Evolutionary conservation across 2,329 filamentous ascomycete genomes (phyloP).

Genomic region (Aspergillus latus): DNA sequence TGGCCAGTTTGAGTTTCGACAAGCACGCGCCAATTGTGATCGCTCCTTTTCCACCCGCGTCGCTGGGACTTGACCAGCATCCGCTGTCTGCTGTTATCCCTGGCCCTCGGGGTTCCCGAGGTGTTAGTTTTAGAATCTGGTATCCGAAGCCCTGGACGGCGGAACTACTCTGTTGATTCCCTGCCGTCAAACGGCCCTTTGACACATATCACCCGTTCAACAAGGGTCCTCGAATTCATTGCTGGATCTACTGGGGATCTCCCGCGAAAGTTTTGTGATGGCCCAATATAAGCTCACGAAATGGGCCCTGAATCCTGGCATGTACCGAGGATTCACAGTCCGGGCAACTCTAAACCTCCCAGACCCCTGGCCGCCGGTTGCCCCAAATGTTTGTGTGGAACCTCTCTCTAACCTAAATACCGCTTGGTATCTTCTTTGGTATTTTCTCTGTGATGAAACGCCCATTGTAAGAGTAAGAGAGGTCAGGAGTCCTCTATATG

Average conservation of each 20-base stretch:
- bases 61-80: conserved; percentile 27
- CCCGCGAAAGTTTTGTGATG: conserved; percentile 33
- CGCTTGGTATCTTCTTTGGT: conserved; percentile 7
- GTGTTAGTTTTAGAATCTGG: background rate
- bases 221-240: background rate
- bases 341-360: conserved; percentile 24
- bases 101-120: background rate
- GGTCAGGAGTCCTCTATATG: background rate
- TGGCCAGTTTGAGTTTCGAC: conserved; percentile 34
- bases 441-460: background rate
- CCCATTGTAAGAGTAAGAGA: background rate
- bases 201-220: background rate
- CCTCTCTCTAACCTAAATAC: conserved; percentile 7
- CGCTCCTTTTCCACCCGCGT: conserved; percentile 30
- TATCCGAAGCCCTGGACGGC: background rate
- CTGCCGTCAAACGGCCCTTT: background rate
- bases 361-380: conserved; percentile 3
- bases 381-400: conserved; percentile 7
- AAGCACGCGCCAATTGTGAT: conserved; percentile 35
- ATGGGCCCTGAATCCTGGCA: conserved; percentile 27
- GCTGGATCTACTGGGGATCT: conserved; percentile 39
- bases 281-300: conserved; percentile 28
- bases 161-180: background rate
- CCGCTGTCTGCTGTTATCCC: background rate
- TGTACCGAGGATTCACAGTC: conserved; percentile 26